phyloP scores from a whole-genome alignment of 2,329 filamentous ascomycete genomes.

The Monosporascus sp. region DNA sequence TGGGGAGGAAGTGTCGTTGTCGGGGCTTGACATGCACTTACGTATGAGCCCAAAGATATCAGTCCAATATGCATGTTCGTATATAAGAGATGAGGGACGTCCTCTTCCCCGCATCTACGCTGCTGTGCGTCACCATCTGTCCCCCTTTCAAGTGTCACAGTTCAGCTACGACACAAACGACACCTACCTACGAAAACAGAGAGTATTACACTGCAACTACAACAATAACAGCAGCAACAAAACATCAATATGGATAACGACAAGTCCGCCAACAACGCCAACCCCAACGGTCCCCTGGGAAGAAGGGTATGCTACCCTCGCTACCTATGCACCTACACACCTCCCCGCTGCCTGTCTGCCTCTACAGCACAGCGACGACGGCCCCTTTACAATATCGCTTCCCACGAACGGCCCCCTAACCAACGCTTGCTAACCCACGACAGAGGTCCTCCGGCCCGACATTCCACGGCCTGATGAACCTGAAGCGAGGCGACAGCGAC shows the following conservation, averaged over 20 bases:
- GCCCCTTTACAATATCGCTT: too few species aligned
- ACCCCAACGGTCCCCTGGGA: background rate
- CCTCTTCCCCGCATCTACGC: too few species aligned
- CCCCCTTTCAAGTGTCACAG: too few species aligned
- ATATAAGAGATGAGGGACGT: too few species aligned
- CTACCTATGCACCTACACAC: background rate
- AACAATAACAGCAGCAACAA: background rate
- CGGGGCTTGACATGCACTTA: too few species aligned
- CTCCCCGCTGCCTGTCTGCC: background rate
- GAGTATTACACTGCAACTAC: background rate
- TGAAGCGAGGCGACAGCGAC: conserved; percentile 40
- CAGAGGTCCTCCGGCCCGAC: conserved; percentile 33
- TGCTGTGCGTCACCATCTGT: too few species aligned
- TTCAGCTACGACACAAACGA: too few species aligned
- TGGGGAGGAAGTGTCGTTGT: too few species aligned
- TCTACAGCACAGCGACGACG: background rate
- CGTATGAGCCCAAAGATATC: too few species aligned
- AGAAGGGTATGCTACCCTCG: conserved; percentile 2
- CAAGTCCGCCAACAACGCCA: conserved; percentile 2
- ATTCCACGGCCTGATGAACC: conserved; percentile 46
- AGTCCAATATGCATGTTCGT: too few species aligned
- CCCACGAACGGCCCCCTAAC: too few species aligned
- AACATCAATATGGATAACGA: conserved; percentile 4
- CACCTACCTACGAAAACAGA: too few species aligned
- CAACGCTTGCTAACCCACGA: background rate